A percentile compares a stretch with the other conserved stretches of the same genome.
These are phyloP conservation scores for Litchi chinensis DNA, from an alignment of 345 rosid genomes.

Conservation along the genomic window DNA sequence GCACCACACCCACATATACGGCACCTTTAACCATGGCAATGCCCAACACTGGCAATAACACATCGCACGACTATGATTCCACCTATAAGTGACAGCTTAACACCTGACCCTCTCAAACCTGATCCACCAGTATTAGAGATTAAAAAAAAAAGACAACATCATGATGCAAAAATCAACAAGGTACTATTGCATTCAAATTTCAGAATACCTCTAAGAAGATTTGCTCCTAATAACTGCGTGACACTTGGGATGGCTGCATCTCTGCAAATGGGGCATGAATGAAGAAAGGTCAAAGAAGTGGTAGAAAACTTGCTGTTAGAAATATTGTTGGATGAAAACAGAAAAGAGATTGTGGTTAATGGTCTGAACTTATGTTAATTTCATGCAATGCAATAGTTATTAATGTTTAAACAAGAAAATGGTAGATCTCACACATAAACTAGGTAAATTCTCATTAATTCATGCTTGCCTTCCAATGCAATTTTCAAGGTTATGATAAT, in stretches of 20 bases:
- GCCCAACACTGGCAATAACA: constrained; percentile 55
- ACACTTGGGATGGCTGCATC: constrained; percentile 64
- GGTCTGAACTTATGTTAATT: no score
- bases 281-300: no score
- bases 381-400: no score
- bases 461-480: no score
- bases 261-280: constrained; percentile 30
- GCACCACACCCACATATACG: constrained; percentile 43
- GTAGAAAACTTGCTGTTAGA: background rate
- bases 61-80: constrained; percentile 53
- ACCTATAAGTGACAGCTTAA: constrained; percentile 37
- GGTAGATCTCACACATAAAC: no score
- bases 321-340: background rate
- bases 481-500: no score
- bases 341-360: no score
- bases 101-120: constrained; percentile 58
- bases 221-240: constrained; percentile 61
- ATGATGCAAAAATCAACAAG: background rate
- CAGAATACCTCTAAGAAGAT: constrained; percentile 57
- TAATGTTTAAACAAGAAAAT: no score
- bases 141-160: background rate
- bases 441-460: no score
- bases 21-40: constrained; percentile 51
- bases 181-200: background rate
- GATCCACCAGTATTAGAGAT: constrained; percentile 15